phyloP scores from a whole-genome alignment of 2,329 filamentous ascomycete species.

The Incumbomyces lentus region DNA sequence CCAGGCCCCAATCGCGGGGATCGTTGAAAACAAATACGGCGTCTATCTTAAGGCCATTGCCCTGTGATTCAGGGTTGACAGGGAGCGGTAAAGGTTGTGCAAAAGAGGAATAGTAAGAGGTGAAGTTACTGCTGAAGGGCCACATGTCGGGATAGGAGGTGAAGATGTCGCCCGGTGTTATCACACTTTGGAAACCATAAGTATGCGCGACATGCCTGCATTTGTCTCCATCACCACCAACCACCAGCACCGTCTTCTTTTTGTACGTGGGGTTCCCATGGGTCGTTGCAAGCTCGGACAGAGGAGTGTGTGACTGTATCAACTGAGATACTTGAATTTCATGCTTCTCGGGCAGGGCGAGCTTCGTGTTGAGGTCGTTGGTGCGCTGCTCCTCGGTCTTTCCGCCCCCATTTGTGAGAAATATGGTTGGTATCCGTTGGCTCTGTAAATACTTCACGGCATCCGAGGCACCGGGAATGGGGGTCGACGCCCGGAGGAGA shows the following conservation, averaged over 20 bases:
- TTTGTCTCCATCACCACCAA: conserved; percentile 56
- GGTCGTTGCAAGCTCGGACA: conserved; percentile 48
- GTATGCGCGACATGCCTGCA: conserved; percentile 64
- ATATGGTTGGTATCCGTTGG: conserved; percentile 76
- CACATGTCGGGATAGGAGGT: conserved; percentile 63
- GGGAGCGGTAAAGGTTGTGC: conserved; percentile 28
- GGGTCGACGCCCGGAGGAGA: conserved; percentile 69
- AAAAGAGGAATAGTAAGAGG: conserved; percentile 44
- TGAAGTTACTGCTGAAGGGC: conserved; percentile 66
- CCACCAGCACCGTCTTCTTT: conserved; percentile 62
- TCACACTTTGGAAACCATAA: conserved; percentile 69
- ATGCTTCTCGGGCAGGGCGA: conserved; percentile 41
- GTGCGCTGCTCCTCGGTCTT: conserved; percentile 68
- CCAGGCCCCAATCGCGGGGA: conserved; percentile 88
- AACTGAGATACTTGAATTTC: conserved; percentile 57
- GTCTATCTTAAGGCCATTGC: conserved; percentile 61
- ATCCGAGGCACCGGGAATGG: conserved; percentile 67
- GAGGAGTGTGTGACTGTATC: conserved; percentile 86
- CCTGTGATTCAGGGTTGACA: conserved; percentile 29
- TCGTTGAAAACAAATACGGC: conserved; percentile 93
- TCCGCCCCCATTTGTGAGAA: conserved; percentile 92
- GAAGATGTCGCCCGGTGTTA: conserved; percentile 78
- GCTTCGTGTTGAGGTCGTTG: conserved; percentile 54
- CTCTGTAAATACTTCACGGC: conserved; percentile 63
- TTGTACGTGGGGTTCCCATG: conserved; percentile 30